phyloP scores from a whole-genome alignment of 768 basidiomycete genomes.

The Pleurotus salmoneostramineus region DNA sequence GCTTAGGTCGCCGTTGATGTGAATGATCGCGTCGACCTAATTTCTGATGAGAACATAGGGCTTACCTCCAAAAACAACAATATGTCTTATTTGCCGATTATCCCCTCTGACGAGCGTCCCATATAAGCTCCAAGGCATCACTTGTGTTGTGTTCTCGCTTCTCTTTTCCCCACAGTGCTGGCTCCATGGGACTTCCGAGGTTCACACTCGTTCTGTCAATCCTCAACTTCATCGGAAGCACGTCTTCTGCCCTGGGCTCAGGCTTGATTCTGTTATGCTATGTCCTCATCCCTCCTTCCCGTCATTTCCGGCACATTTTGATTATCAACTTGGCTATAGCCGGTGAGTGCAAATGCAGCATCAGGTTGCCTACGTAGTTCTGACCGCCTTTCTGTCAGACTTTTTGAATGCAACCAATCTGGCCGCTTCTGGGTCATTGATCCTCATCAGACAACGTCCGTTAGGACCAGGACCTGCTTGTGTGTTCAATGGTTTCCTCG shows the following conservation, averaged over 20 bases:
- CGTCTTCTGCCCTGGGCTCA: slow-evolving; percentile 10
- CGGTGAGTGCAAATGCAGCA: not conserved
- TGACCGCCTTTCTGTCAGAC: not conserved
- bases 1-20: too few relatives aligned
- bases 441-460: not conserved
- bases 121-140: too few relatives aligned
- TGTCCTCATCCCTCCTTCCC: slow-evolving; percentile 5
- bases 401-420: slow-evolving; percentile 8
- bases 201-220: not conserved
- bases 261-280: slow-evolving; percentile 13
- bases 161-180: not conserved
- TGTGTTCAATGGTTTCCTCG: slow-evolving; percentile 9
- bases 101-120: too few relatives aligned
- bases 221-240: slow-evolving; percentile 6
- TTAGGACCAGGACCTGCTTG: slow-evolving; percentile 5
- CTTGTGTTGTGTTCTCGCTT: too few relatives aligned
- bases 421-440: slow-evolving; percentile 6
- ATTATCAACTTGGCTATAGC: slow-evolving; percentile 12
- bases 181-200: not conserved
- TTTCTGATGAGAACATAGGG: too few relatives aligned
- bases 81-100: too few relatives aligned
- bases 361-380: not conserved
- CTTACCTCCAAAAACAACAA: too few relatives aligned
- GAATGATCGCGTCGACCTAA: too few relatives aligned
- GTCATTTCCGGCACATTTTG: slow-evolving; percentile 13